Percentiles rank a stretch among this genome's conserved stretches.
Conservation (phyloP, 2,329 filamentous ascomycete genomes). For the Xylariales sp. region DNA sequence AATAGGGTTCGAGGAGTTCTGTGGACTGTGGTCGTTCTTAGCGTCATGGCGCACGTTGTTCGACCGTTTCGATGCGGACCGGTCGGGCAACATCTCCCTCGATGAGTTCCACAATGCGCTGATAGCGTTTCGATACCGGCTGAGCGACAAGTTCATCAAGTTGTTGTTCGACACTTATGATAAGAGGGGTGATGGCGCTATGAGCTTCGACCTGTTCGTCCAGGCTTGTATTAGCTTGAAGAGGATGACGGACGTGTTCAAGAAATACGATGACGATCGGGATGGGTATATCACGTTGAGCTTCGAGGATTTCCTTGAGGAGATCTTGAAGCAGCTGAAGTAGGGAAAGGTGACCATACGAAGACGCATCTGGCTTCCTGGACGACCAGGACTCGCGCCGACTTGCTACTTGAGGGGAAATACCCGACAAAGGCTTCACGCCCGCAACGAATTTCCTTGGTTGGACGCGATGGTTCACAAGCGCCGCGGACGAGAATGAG, state of each 20-base stretch:
- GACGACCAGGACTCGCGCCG: too few relatives aligned
- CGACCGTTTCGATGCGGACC: slow-evolving; percentile 88
- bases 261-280: slow-evolving; percentile 95
- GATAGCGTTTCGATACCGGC: slow-evolving; percentile 86
- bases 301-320: slow-evolving; percentile 76
- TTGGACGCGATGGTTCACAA: too few relatives aligned
- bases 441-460: too few relatives aligned
- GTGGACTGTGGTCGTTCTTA: slow-evolving; percentile 92
- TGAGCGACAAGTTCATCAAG: slow-evolving; percentile 78
- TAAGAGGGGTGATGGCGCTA: slow-evolving; percentile 63
- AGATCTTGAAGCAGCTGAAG: slow-evolving; percentile 59
- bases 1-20: slow-evolving; percentile 94
- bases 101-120: slow-evolving; percentile 87
- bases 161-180: slow-evolving; percentile 88
- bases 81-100: slow-evolving; percentile 79
- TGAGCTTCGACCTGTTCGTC: slow-evolving; percentile 95
- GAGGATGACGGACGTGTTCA: slow-evolving; percentile 98
- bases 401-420: too few relatives aligned
- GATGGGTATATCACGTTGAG: slow-evolving; percentile 86
- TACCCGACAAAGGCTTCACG: too few relatives aligned
- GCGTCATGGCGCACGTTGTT: slow-evolving; percentile 92
- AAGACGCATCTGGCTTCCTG: too few relatives aligned
- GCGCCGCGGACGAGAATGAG: background rate
- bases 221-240: slow-evolving; percentile 96
- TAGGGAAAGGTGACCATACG: too few relatives aligned